Evolutionary conservation across 208 protist genomes (phyloP), one percentile per base, ranked within the genome.

Genomic region (Trypanosoma cruzi): DNA sequence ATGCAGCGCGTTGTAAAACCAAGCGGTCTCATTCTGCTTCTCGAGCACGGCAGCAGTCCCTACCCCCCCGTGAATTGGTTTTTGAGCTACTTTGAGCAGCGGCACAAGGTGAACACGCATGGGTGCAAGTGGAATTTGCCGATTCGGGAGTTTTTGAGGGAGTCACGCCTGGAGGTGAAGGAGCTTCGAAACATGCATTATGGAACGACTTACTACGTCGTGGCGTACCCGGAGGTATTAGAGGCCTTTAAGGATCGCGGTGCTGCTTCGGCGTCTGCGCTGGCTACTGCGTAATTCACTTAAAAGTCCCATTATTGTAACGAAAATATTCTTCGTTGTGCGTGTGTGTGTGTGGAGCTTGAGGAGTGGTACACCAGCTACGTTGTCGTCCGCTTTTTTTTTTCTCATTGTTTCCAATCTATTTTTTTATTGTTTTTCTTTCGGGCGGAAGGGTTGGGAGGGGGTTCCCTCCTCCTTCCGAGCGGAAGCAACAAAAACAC

Each of bases 1-100:
- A 96, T 96, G 91, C 87, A 94, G 76, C 81, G 90, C 10, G 88
- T 97, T 40, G 82, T 93, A 50, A 97, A 96, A 67, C 84, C 87
- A 29, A 93, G 79, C 68, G 93, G 93, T 22, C 84, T 92, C 64
- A 94, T 97, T 66, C 61, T 97, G 37, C 77, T 97, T 57, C 78
- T 97, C 10, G 90, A 97, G 76, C 93, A 97, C 80, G 94, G 91
- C 40, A 64, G 66, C 2, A 90, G 85, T 37, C 84, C 87, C 1
- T 94, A 97, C 71, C 75, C 79, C 22, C 84, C 83, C 5, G 86
- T 97, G 29, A 96, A 96, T 72, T 93, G 84, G 84, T 94, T 96
- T 62, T 80, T 95, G 42, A 75, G 95, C 56, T 92, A 90, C 77
- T 96, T 95, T 73, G 80, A 80, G 44, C 63, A 86, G 54, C 79